Evolutionary conservation across 192 early-diverging fungal genomes (phyloP), one percentile per base, ranked within the genome.

Genomic region (Coemansia sp.): DNA sequence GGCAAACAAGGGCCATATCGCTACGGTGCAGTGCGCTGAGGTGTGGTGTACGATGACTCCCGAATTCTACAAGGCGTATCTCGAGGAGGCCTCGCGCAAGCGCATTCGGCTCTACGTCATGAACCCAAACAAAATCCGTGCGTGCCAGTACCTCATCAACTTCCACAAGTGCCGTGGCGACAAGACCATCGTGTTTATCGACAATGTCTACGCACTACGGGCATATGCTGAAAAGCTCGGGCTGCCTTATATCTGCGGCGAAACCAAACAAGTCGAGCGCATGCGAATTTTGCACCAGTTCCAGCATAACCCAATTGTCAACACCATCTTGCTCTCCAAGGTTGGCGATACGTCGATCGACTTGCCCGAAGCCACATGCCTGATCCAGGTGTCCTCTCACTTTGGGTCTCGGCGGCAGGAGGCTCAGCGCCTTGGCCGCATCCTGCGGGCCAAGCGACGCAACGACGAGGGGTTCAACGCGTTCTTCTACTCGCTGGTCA

Each of bases 301-400:
- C 74, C 94, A 93, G 76, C 87, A 94, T 80, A 96, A 98, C 74
- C 92, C 97, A 1, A 74, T 84, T 22, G 65, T 96, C 65, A 97
- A 93, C 79, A 98, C 96, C 0, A 93, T 94, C 31, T 98, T 91
- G 46, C 67, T 94, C 40, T 92, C 91, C 31, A 94, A 91, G 70
- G 94, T 99, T 51, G 98, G 98, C 68, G 98, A 99, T 76, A 99
- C 98, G n/a, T 96, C 94, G 38, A 94, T 99, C 39, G 97, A 99
- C 84, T 76, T 99, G 35, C 97, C 98, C 19, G 98, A 98, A 70
- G 98, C 98, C 0, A 98, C 94, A 0, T 97, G 95, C 63, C 83
- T 99, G 62, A 99, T 99, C 76, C 98, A 99, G 76, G 95, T 99
- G 0, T 98, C 97, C 3, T 94, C 94, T 1, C 98, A 99, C 67